Evolutionary conservation across 2,329 filamentous ascomycete genomes (phyloP), one percentile per base, ranked within the genome.

Genomic region (Epichloe sylvatica): DNA sequence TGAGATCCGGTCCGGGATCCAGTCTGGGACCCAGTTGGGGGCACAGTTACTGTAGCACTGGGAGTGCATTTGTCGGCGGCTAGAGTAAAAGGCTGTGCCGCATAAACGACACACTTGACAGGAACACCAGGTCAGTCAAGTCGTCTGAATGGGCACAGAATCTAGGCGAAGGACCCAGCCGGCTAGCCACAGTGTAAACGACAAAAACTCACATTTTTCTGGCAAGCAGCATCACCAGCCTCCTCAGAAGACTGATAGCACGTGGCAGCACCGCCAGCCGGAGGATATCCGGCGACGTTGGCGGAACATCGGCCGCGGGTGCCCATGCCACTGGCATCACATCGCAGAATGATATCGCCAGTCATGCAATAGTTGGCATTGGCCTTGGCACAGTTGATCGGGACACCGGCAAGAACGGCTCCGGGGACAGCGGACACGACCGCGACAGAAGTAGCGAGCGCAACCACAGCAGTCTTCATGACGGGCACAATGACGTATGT

Each of bases 341-440:
- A 75, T 45, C 69, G 66, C 53, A 75, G 65, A 62, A 76, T 74
- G 59, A 73, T 72, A 56, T 70, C 68, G 40, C 62, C 66, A n/a
- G 55, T 52, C 41, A 70, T 57, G 58, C 72, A 75, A 63, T 67
- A 75, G 46, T 61, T 64, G 17, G 63, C 67, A 53, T 70, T 67
- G 45, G 69, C 56, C 53, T 63, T 62, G 47, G 60, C 61, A 59
- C 71, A 75, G 51, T 57, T 60, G 58, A 65, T 66, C 34, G 55
- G 58, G 49, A 45, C 51, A 34, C 55, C 50, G 33, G 53, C 37
- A 11, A 52, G 51, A 53, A 56, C 58, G 55, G 73, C 68, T 46
- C 70, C 72, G 56, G 64, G 65, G 42, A 64, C 47, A 49, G 64
- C 66, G 45, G 65, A 50, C 49, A 61, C 62, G 41, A 68, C 67